phyloP scores from a whole-genome alignment of 176 grass and related monocot species.

The Pontederia crassipes region DNA sequence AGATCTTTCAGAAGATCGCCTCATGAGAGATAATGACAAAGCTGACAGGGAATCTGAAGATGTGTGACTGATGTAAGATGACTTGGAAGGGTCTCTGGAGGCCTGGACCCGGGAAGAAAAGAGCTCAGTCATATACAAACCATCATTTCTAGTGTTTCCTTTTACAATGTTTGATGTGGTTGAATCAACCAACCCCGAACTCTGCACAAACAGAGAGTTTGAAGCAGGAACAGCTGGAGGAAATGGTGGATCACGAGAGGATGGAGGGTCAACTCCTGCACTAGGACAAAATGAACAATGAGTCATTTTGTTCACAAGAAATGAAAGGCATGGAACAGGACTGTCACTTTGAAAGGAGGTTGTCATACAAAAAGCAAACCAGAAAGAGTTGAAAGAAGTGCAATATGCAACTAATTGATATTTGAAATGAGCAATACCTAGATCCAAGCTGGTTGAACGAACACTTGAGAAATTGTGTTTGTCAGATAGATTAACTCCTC shows the following conservation, averaged over 20 bases:
- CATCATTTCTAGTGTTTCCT: conserved; percentile 61
- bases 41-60: conserved; percentile 51
- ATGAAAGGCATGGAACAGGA: background rate
- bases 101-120: conserved; percentile 35
- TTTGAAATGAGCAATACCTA: conserved; percentile 53
- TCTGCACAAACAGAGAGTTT: conserved; percentile 52
- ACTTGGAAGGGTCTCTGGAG: conserved; percentile 55
- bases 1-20: conserved; percentile 67
- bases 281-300: conserved; percentile 51
- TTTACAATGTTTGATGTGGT: conserved; percentile 40
- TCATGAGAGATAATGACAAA: conserved; percentile 54
- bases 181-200: conserved; percentile 54
- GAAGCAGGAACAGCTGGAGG: conserved; percentile 46
- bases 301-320: conserved; percentile 11
- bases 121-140: conserved; percentile 44
- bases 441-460: conserved; percentile 83
- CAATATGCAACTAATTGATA: background rate
- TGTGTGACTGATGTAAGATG: conserved; percentile 55
- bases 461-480: conserved; percentile 64
- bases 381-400: too few species aligned
- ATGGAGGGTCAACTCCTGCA: conserved; percentile 91
- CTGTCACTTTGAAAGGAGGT: background rate
- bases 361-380: background rate
- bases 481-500: conserved; percentile 56
- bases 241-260: conserved; percentile 73